Base-by-base conservation (phyloP, 164 flowering plant species). In the Aristolochia californica region DNA sequence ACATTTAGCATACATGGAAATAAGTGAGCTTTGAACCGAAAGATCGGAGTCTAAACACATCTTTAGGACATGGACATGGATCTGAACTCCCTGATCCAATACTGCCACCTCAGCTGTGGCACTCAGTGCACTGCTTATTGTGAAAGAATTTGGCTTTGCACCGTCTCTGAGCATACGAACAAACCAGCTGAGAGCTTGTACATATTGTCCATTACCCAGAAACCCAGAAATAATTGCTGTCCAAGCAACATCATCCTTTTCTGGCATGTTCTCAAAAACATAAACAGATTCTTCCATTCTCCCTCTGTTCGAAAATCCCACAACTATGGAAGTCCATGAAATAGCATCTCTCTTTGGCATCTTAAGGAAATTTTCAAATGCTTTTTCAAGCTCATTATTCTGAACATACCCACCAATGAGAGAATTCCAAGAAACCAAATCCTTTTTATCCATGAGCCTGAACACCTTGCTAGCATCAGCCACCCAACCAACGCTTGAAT, bases 1-100 rank as follows among this genome's bases (percentile, higher is more conserved):
- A 53, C 83, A 75, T 52, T 77, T 79, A 20, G 80, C 66, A 53
- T 77, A 77, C 79, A 79, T 74, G 4, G 80, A 77, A 34, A 77
- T 49, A 22, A 79, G 66, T 24, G 78, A 51, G 49, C 72, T 79
- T 63, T 68, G 74, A 28, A 77, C 58, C 24, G 79, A 72, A 53
- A 74, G 26, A 58, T 74, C 73, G 52, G 20, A n/a, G n/a, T 69
- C 71, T 69, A 69, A 51, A 12, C 52, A 22, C 57, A 61, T 53
- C 53, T 79, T 79, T 27, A 66, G 0, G 10, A 63, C 66, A 53
- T 45, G 55, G 56, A 74, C 70, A 54, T 79, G 83, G 5, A 79
- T 55, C 63, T 79, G 83, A 47, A 57, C 18, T 16, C 83, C 83
- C 43, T 65, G 73, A 56, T 63, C 70, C 49, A 77, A 43, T 16